These are phyloP conservation scores for Aspergillus indologenus DNA, from an alignment of 495 filamentous ascomycete species.

Conservation along the genomic window DNA sequence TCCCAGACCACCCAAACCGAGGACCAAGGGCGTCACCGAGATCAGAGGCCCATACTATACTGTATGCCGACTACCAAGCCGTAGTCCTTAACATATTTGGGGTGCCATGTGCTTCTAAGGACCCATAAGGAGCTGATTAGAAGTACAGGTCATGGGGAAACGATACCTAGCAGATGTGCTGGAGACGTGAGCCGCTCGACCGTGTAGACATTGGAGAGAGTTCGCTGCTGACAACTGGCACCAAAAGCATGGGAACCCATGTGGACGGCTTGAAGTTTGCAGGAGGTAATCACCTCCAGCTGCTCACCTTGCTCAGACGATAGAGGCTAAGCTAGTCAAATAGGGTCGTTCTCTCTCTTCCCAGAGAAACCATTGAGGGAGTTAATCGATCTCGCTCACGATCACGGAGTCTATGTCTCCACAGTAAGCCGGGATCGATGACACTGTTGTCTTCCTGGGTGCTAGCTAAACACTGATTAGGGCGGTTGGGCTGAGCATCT, in stretches of 20 bases:
- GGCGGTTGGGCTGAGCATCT: conserved; percentile 57
- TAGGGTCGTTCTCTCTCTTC: conserved; percentile 53
- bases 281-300: conserved; percentile 35
- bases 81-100: background rate
- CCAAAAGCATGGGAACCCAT: conserved; percentile 47
- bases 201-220: background rate
- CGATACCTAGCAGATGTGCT: conserved; percentile 50
- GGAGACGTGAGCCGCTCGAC: conserved; percentile 38
- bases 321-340: background rate
- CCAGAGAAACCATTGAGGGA: conserved; percentile 45
- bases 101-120: background rate
- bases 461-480: conserved; percentile 14
- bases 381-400: conserved; percentile 52
- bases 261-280: conserved; percentile 58
- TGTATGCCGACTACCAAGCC: conserved; percentile 21
- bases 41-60: conserved; percentile 58
- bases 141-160: conserved; percentile 47
- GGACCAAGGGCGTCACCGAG: conserved; percentile 50
- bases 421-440: conserved; percentile 35
- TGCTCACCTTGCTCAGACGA: background rate
- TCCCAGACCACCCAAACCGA: conserved; percentile 46
- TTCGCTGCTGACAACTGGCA: conserved; percentile 1
- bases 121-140: background rate
- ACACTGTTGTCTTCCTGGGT: background rate
- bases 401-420: conserved; percentile 52